Conservation (phyloP, 140 eudicot species). For the Bidens hawaiensis region DNA sequence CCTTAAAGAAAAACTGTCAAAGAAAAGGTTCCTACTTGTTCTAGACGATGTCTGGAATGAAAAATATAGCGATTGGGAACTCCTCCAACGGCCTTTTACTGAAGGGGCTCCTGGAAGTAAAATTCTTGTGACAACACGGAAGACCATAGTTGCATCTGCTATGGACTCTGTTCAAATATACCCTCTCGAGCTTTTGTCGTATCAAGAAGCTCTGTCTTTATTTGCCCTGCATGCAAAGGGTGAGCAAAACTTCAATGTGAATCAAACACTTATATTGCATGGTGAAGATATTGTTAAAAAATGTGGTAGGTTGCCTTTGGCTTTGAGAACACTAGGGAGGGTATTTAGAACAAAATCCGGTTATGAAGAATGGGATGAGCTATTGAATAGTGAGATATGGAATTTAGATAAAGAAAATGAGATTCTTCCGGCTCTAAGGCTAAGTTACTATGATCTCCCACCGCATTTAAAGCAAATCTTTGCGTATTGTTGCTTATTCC, state of each 20-base stretch:
- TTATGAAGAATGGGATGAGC: no score
- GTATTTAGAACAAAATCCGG: conserved; percentile 23
- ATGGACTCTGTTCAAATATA: conserved; percentile 1
- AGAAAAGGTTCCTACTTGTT: no score
- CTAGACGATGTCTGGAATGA: no score
- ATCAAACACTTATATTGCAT: conserved; percentile 1
- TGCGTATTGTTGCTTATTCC: conserved; percentile 37
- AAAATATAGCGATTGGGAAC: no score
- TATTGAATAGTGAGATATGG: no score
- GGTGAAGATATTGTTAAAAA: conserved; percentile 34
- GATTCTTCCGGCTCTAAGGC: conserved; percentile 29
- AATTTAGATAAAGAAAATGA: background rate
- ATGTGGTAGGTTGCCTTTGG: conserved; percentile 46
- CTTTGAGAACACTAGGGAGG: conserved; percentile 26
- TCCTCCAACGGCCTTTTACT: no score
- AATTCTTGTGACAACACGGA: no score
- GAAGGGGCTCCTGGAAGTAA: no score
- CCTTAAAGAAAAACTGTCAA: conserved; percentile 16
- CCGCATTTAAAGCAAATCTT: conserved; percentile 40
- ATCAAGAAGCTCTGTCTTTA: conserved; percentile 14
- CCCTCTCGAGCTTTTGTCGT: no score
- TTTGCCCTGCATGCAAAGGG: conserved; percentile 12
- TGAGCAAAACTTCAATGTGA: background rate
- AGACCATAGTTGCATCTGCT: conserved; percentile 18
- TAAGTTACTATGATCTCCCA: conserved; percentile 45